These are phyloP conservation scores for Stylosanthes scabra DNA, from an alignment of 331 rosid genomes.

Conservation along the genomic window DNA sequence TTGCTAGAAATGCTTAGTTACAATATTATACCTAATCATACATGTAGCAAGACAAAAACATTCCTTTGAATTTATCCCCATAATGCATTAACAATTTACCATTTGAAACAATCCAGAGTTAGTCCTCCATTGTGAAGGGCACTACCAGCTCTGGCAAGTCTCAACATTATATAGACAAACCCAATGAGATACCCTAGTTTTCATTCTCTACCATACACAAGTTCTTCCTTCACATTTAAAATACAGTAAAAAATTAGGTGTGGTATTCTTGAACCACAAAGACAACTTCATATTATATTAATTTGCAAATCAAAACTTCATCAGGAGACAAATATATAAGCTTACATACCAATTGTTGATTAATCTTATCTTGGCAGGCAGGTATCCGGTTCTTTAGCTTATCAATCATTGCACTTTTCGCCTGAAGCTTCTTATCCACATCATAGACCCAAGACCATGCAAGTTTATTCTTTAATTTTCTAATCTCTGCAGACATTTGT, in stretches of 20 bases:
- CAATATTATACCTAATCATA: background rate
- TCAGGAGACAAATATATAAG: conserved; percentile 4
- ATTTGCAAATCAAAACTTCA: conserved; percentile 29
- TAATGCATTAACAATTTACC: conserved; percentile 13
- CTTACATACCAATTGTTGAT: conserved; percentile 61
- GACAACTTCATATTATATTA: conserved; percentile 20
- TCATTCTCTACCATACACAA: background rate
- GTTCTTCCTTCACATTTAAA: conserved; percentile 9
- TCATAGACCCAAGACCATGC: conserved; percentile 98
- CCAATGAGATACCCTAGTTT: conserved; percentile 21
- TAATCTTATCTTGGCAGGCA: conserved; percentile 79
- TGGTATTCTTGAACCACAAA: conserved; percentile 11
- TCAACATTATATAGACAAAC: conserved; percentile 17
- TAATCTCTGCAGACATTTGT: conserved; percentile 68
- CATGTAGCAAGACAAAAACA: background rate
- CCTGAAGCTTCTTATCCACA: conserved; percentile 67
- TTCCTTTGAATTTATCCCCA: background rate
- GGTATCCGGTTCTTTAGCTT: conserved; percentile 80
- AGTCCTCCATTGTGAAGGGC: background rate
- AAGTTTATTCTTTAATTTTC: conserved; percentile 83
- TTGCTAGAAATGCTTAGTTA: background rate
- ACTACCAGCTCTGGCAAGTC: conserved; percentile 21
- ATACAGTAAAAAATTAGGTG: conserved; percentile 6
- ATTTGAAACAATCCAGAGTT: background rate
- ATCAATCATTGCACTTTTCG: conserved; percentile 56